Conservation (phyloP, 495 filamentous ascomycete genomes). For the Tuber umbilicatum region DNA sequence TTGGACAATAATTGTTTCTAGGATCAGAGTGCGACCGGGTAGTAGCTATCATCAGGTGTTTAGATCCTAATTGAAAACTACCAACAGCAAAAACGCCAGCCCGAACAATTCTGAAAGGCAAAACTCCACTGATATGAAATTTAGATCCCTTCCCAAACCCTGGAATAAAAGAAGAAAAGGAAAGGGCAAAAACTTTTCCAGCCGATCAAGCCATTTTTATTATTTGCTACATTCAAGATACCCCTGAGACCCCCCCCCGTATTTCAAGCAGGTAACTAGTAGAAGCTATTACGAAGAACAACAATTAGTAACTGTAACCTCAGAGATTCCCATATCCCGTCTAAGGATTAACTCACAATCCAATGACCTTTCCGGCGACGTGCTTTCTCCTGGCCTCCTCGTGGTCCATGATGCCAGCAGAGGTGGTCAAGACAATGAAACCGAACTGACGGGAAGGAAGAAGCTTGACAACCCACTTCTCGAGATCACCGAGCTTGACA, state of each 20-base stretch:
- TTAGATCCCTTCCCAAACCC: not conserved
- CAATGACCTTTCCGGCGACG: conserved; percentile 44
- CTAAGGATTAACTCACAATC: conserved; percentile 32
- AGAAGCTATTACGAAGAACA: conserved; percentile 27
- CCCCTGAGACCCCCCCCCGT: not conserved
- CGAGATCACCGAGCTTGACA: conserved; percentile 90
- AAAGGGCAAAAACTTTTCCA: not conserved
- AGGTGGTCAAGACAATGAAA: conserved; percentile 97
- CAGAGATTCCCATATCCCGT: not conserved
- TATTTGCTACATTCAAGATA: not conserved
- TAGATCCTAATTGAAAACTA: conserved; percentile 7
- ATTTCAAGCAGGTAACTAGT: conserved; percentile 10
- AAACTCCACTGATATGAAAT: conserved; percentile 5
- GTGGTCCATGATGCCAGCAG: conserved; percentile 99
- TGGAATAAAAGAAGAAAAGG: not conserved
- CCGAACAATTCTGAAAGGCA: not conserved
- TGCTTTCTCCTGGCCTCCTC: conserved; percentile 98
- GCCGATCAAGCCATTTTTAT: not conserved
- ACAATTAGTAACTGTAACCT: conserved; percentile 8
- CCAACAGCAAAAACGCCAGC: conserved; percentile 4
- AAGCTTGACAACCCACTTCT: conserved; percentile 99
- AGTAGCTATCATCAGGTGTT: not conserved
- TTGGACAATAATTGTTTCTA: not conserved
- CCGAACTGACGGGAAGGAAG: conserved; percentile 99
- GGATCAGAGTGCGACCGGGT: not conserved